Conservation (phyloP, 176 grass and related monocot genomes). For the Eleusine coracana region DNA sequence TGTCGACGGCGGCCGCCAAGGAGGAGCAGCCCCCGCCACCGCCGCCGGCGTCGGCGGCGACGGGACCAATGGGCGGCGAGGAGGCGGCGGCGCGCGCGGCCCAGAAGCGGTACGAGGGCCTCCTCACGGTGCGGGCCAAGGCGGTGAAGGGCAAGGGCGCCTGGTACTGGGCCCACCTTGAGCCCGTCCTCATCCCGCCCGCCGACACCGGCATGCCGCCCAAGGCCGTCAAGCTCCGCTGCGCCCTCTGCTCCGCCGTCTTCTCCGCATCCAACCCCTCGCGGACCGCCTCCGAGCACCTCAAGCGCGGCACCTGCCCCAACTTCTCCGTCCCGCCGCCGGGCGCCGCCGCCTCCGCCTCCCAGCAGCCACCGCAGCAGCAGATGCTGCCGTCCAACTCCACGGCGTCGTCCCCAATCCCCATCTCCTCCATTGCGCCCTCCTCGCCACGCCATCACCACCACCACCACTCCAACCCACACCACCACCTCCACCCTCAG, state of each 20-base stretch:
- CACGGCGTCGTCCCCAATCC: slow-evolving; percentile 56
- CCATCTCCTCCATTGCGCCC: slow-evolving; percentile 68
- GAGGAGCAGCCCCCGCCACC: slow-evolving; percentile 34
- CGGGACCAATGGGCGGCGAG: slow-evolving; percentile 46
- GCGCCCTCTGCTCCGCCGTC: slow-evolving; percentile 68
- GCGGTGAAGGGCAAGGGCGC: slow-evolving; percentile 83
- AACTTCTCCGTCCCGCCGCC: slow-evolving; percentile 61
- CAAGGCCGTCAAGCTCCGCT: slow-evolving; percentile 77
- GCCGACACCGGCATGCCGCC: slow-evolving; percentile 62
- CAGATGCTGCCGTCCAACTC: slow-evolving; percentile 53
- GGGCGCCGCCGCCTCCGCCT: slow-evolving; percentile 27
- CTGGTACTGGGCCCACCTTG: slow-evolving; percentile 84
- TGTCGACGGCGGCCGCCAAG: slow-evolving; percentile 41
- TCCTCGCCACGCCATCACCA: slow-evolving; percentile 45
- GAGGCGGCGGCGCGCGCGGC: slow-evolving; percentile 55
- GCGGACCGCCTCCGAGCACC: slow-evolving; percentile 76
- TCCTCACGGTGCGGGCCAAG: slow-evolving; percentile 69
- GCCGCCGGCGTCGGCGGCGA: background rate
- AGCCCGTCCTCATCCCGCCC: slow-evolving; percentile 61
- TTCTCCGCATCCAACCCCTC: slow-evolving; percentile 84
- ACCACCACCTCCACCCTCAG: slow-evolving; percentile 30
- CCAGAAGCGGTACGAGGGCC: slow-evolving; percentile 72
- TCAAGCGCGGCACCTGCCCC: slow-evolving; percentile 81
- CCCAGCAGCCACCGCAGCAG: slow-evolving; percentile 26
- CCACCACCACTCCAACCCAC: slow-evolving; percentile 43